These are phyloP conservation scores for Vitis riparia DNA, from an alignment of 164 flowering plant genomes.

Conservation along the genomic window DNA sequence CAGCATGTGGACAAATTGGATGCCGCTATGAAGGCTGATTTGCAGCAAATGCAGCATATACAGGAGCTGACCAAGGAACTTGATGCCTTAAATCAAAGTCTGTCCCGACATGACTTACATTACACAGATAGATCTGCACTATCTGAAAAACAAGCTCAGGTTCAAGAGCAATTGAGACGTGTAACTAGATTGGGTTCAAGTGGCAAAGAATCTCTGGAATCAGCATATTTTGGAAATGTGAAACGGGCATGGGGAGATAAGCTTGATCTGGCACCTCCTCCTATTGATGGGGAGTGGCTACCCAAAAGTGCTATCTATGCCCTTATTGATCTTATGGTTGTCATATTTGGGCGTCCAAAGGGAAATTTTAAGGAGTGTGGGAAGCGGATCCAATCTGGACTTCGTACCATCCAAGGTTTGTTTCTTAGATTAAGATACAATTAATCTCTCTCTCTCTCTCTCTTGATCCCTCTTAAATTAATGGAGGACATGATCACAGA, in stretches of 20 bases:
- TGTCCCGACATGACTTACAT: conserved; percentile 52
- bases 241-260: conserved; percentile 52
- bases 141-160: conserved; percentile 44
- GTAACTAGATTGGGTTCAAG: conserved; percentile 24
- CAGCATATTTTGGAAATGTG: conserved; percentile 43
- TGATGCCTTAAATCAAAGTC: conserved; percentile 53
- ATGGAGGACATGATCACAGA: too few species aligned
- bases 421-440: background rate
- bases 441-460: background rate
- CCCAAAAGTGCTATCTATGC: conserved; percentile 86
- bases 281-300: conserved; percentile 92
- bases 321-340: conserved; percentile 80
- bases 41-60: conserved; percentile 44
- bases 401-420: conserved; percentile 65
- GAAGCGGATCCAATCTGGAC: conserved; percentile 76
- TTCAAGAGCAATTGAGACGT: conserved; percentile 54
- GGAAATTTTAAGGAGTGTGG: conserved; percentile 87
- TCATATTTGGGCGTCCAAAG: conserved; percentile 80
- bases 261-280: conserved; percentile 77
- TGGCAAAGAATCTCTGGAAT: conserved; percentile 41
- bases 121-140: conserved; percentile 56
- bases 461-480: too few species aligned
- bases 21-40: conserved; percentile 71
- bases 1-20: conserved; percentile 78
- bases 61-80: conserved; percentile 55